A percentile compares a stretch with the other conserved stretches of the same genome.
These are phyloP conservation scores for Globisporangium irregulare DNA, from an alignment of 352 stramenopile genomes.

Conservation along the genomic window DNA sequence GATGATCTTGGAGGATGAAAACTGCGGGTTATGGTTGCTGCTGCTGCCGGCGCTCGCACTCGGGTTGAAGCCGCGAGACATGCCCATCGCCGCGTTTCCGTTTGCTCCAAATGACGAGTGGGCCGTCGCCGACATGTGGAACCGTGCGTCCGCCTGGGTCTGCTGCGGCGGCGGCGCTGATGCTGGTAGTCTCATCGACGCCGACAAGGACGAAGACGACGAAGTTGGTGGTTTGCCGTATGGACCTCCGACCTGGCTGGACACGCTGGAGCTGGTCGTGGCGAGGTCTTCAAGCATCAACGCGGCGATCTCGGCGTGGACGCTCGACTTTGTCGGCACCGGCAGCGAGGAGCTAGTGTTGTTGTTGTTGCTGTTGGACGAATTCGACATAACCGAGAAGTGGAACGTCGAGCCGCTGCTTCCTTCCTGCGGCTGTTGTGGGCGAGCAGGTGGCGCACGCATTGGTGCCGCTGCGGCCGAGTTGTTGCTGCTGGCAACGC, in stretches of 20 bases:
- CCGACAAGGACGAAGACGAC: background rate
- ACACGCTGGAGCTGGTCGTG: background rate
- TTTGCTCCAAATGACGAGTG: background rate
- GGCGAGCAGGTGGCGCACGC: background rate
- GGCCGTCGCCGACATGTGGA: background rate
- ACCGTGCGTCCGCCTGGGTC: background rate
- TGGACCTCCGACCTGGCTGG: background rate
- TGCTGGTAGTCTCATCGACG: background rate
- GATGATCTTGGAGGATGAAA: slow-evolving; percentile 20
- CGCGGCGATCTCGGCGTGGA: slow-evolving; percentile 17
- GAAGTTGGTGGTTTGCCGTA: slow-evolving; percentile 12
- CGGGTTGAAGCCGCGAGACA: background rate
- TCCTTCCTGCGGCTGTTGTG: slow-evolving; percentile 1
- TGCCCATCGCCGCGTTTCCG: background rate
- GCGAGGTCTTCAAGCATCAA: slow-evolving; percentile 19
- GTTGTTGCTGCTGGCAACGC: slow-evolving; percentile 2
- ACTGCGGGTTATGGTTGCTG: slow-evolving; percentile 7
- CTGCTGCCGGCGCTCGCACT: slow-evolving; percentile 3
- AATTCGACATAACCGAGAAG: slow-evolving; percentile 14
- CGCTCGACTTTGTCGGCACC: slow-evolving; percentile 7
- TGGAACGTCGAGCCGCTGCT: slow-evolving; percentile 12
- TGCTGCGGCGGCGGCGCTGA: background rate
- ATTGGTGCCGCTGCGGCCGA: background rate
- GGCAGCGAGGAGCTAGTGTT: background rate
- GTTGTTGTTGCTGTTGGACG: slow-evolving; percentile 2